Base-by-base conservation (phyloP, 768 basidiomycete genomes). In the Termitomyces sp. region DNA sequence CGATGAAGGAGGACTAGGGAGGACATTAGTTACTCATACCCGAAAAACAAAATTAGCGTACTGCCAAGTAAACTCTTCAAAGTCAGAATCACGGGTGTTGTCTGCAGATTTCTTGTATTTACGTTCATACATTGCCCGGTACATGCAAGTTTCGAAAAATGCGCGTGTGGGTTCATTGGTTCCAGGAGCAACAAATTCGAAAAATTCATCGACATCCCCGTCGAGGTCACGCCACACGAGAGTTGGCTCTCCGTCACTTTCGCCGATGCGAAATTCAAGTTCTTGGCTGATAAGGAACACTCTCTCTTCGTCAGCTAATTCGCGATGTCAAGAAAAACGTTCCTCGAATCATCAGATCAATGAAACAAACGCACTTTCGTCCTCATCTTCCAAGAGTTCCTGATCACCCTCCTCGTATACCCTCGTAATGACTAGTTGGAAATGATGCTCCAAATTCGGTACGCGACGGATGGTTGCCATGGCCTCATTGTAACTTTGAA, bases 401-500 rank as follows among this genome's bases (percentile, higher is more conserved):
- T 96, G 94, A 68, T 98, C 95, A 3, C 94, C 97, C 61, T 98
- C 96, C 64, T 98, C 94, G 67, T 92, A 98, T 1, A 97, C 94
- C 59, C 95, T 80, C n/a, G 94, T 97, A 54, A 98, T 86, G 10
- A 97, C 95, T 10, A 99, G 81, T 70, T 98, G 91, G 68, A 88
- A 92, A 72, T 84, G 86, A 78, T 85, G 91, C 62, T 82, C 90
- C 45, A 89, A 67, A 1, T 84, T 78, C 33, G 89, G 85, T 48
- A 90, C 84, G 58, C 94, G 85, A 56, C 97, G 85, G 68, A 99
- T 88, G 24, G 95, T 94, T 10, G 90, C 88, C 77, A 97, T 94
- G 5, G 95, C 95, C 63, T 97, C 94, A 62, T 92, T 94, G 72
- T 92, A 98, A 67, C 96, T 98, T 67, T 14, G 55, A 48, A 28